These are phyloP conservation scores for Tulasnella sp. DNA, from an alignment of 768 basidiomycete species.

Conservation along the genomic window DNA sequence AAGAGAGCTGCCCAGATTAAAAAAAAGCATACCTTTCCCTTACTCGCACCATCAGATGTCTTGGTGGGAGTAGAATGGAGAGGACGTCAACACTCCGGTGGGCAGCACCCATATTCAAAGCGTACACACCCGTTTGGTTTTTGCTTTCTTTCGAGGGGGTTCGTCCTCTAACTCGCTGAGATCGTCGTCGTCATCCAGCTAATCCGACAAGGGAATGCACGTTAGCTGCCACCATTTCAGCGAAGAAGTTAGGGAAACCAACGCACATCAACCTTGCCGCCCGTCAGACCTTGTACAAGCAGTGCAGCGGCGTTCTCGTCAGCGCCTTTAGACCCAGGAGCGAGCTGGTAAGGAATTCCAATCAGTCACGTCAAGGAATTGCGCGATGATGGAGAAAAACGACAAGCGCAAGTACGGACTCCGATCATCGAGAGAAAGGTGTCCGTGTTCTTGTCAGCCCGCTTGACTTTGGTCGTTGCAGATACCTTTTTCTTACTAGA, in stretches of 20 bases:
- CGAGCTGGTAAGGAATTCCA: neutral
- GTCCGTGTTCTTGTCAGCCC: slow-evolving; percentile 16
- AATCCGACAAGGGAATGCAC: too few relatives aligned
- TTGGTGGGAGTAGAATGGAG: neutral
- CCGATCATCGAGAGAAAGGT: slow-evolving; percentile 11
- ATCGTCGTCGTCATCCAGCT: slow-evolving; percentile 43
- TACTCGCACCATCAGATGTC: neutral
- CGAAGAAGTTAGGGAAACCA: neutral
- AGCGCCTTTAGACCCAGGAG: slow-evolving; percentile 5
- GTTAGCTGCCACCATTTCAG: neutral
- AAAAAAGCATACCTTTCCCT: slow-evolving; percentile 19
- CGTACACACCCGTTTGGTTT: neutral
- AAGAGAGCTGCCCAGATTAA: neutral
- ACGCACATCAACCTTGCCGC: slow-evolving; percentile 1
- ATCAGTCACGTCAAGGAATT: neutral
- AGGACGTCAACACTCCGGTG: neutral
- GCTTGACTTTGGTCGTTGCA: slow-evolving; percentile 3
- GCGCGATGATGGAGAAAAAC: neutral
- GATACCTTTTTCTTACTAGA: neutral
- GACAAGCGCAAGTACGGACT: neutral
- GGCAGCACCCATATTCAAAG: neutral
- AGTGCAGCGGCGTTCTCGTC: slow-evolving; percentile 12
- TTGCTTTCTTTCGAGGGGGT: slow-evolving; percentile 38
- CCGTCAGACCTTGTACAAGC: neutral
- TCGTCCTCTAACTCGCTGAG: slow-evolving; percentile 55